Evolutionary conservation across 2,329 filamentous ascomycete genomes (phyloP), one percentile per base, ranked within the genome.

Genomic region (Penicillium sp.): DNA sequence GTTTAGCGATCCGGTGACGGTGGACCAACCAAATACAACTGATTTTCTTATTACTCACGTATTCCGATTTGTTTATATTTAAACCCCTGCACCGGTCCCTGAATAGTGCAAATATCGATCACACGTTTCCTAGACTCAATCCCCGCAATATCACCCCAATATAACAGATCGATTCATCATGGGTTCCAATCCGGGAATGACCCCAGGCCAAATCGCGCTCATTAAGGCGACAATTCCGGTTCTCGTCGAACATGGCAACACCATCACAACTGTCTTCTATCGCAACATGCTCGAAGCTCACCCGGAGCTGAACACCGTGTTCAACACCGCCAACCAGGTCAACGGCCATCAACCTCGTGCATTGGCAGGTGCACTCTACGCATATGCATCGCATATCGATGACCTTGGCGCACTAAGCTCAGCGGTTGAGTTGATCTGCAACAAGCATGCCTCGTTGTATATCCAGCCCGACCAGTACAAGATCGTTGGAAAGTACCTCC

Each of bases 241-340:
- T 34, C 81, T 92, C 3, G 81, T 81, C 23, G 79, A 87, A 60
- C 84, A 91, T 69, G 89, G 89, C 69, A 81, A 82, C 61, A 79
- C 81, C 60, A 89, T 92, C 71, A 87, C 88, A 6, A 80, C 80
- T n/a, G 80, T 82, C 62, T 91, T 92, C 78, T 92, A 92, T 79
- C 79, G 79, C 60, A 86, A 84, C 68, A 84, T 92, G 79, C 78
- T 92, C 25, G 70, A 70, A 11, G 84, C 84, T 39, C 80, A 90
- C 59, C 88, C 88, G 0, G 81, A 85, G 44, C 82, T 92, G 33
- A 83, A 86, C 65, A 82, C 86, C 72, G 79, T 88, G 73, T 91
- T 92, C 81, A 91, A 91, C 72, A 78, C 83, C 50, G 82, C 86
- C 7, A 86, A 89, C 64, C 89, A 92, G 73, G 75, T 77, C 44